Percentiles rank a stretch among this genome's conserved stretches.
Conservation (phyloP, 2,329 filamentous ascomycete genomes). For the Fusarium ambrosium region DNA sequence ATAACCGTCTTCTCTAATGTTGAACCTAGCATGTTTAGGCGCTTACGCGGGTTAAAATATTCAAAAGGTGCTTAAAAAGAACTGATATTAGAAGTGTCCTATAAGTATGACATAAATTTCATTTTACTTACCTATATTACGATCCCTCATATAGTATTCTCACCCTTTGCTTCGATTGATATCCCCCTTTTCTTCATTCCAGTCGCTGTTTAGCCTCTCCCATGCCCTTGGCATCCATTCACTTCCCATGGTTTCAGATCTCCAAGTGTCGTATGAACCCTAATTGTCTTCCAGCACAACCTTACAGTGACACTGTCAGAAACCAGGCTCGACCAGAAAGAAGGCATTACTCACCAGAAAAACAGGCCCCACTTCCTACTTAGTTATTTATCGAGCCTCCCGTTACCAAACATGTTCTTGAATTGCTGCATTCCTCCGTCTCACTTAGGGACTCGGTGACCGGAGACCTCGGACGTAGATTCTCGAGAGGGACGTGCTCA, state of each 20-base stretch:
- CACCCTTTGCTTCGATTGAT: no score
- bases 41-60: no score
- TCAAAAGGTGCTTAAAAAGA: no score
- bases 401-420: neutral
- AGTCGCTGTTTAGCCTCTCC: neutral
- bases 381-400: neutral
- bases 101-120: no score
- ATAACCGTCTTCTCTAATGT: no score
- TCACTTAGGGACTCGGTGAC: neutral
- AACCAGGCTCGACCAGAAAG: neutral
- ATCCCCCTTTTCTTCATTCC: no score
- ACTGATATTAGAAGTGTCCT: no score
- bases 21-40: no score
- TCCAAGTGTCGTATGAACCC: neutral
- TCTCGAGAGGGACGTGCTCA: accelerated
- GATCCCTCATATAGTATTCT: no score
- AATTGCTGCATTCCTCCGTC: neutral
- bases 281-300: neutral
- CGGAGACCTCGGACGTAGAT: neutral
- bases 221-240: neutral
- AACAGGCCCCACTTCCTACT: neutral
- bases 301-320: neutral
- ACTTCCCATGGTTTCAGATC: neutral
- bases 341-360: no score
- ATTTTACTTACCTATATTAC: no score